Conservation (phyloP, 2,329 filamentous ascomycete genomes). For the Ceratocystis diversiconidia region DNA sequence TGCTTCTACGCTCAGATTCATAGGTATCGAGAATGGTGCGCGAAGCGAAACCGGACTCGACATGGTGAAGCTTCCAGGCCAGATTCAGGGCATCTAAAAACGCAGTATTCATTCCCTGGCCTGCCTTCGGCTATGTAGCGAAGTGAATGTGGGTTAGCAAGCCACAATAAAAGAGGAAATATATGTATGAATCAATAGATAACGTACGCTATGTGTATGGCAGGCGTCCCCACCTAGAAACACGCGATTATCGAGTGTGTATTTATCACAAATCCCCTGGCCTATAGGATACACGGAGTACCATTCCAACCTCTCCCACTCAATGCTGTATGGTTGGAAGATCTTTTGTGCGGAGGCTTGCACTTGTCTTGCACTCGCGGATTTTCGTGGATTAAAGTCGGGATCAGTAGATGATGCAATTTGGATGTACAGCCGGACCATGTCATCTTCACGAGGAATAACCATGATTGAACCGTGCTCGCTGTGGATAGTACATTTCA, state of each 20-base stretch:
- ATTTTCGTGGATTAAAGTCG: conserved; percentile 47
- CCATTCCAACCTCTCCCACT: conserved; percentile 56
- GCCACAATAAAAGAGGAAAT: conserved; percentile 21
- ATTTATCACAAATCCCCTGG: conserved; percentile 55
- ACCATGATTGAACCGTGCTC: conserved; percentile 64
- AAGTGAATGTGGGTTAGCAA: conserved; percentile 22
- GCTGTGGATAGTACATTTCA: conserved; percentile 66
- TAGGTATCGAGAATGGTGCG: conserved; percentile 70
- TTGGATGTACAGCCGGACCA: conserved; percentile 56
- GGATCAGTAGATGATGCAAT: conserved; percentile 46
- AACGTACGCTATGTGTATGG: conserved; percentile 57
- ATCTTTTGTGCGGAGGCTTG: conserved; percentile 52
- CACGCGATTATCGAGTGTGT: conserved; percentile 53
- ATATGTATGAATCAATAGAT: neutral
- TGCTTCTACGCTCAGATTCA: conserved; percentile 68
- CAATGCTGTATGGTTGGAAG: conserved; percentile 50
- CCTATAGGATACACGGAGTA: conserved; percentile 66
- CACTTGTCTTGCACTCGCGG: conserved; percentile 48
- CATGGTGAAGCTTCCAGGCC: conserved; percentile 90
- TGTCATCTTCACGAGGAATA: conserved; percentile 51
- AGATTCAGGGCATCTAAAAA: conserved; percentile 76
- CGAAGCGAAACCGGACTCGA: conserved; percentile 67
- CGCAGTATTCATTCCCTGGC: conserved; percentile 68
- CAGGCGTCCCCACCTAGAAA: conserved; percentile 68
- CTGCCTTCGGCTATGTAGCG: conserved; percentile 50